Evolutionary conservation across 2,329 filamentous ascomycete genomes (phyloP), one percentile per base, ranked within the genome.

Genomic region (Bimuria novae-zelandiae): DNA sequence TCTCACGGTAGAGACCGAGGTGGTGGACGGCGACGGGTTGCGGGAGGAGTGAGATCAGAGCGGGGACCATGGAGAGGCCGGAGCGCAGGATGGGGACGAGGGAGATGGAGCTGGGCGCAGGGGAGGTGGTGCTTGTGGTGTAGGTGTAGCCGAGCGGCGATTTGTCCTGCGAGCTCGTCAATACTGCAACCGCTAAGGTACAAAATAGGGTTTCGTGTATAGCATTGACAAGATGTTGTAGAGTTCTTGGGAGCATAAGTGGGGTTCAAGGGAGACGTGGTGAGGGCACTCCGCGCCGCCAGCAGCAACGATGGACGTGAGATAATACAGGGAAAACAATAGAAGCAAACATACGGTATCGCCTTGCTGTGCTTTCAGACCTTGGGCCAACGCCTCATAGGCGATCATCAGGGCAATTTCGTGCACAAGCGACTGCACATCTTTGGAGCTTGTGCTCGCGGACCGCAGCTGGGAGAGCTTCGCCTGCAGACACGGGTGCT

Each of bases 1-100:
- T 90, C 73, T 97, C 92, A 69, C 92, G 90, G 81, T 93, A 97
- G 69, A 97, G 88, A 61, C 94, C 93, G 7, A 97, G 88, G 73
- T 97, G 93, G 78, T 97, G 92, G 59, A 97, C 84, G 6, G 92
- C 88, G 27, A 93, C 89, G 12, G 90, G 83, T 32, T 76, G 71
- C 16, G 93, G 92, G 54, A 97, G 90, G 65, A 97, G 82, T 23
- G 86, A 87, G 77, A 93, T 88, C 37, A 96, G 79, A 22, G 91
- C 89, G 69, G 96, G 90, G 37, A 96, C 84, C 92, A 97, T 97
- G 72, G 86, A 90, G 35, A 97, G 80, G 22, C 93, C 93, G 3
- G 90, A 96, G 55, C 93, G 84, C n/a, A 97, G 84, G 74, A 97
- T 96, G 32, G 93, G 93, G 2, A 97, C 88, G 48, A 97, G 82